These are phyloP conservation scores for Cystobasidiopsis lactophilus DNA, from an alignment of 768 basidiomycete species.

Conservation along the genomic window DNA sequence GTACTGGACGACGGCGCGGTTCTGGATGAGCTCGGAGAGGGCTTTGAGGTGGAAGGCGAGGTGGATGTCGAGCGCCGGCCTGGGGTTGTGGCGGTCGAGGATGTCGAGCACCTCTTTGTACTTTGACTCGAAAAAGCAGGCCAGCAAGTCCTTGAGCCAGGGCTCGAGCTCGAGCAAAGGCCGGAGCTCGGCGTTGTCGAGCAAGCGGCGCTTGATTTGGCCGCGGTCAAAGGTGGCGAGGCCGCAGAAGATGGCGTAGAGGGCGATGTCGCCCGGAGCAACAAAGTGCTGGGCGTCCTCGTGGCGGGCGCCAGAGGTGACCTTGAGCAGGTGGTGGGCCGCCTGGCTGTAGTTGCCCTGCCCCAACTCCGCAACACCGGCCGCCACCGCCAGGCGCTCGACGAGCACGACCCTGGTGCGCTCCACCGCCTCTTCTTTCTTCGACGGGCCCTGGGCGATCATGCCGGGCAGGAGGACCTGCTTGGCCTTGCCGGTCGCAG, in stretches of 20 bases:
- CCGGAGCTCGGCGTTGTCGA: conserved; percentile 49
- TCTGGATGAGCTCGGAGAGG: conserved; percentile 46
- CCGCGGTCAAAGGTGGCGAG: conserved; percentile 53
- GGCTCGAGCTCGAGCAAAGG: conserved; percentile 62
- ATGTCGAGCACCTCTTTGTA: conserved; percentile 64
- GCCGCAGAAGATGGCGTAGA: conserved; percentile 65
- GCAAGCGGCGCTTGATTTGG: conserved; percentile 38
- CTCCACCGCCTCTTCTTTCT: conserved; percentile 35
- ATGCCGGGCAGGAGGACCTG: conserved; percentile 19
- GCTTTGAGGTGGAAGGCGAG: conserved; percentile 34
- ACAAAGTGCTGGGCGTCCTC: conserved; percentile 30
- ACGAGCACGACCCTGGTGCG: conserved; percentile 38
- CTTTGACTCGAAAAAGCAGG: conserved; percentile 63
- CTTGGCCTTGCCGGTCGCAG: conserved; percentile 1
- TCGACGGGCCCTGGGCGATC: conserved; percentile 17
- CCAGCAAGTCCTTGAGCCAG: conserved; percentile 63
- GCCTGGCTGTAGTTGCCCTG: conserved; percentile 58
- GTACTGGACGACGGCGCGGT: conserved; percentile 61
- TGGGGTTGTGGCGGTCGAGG: conserved; percentile 43
- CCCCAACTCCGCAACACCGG: conserved; percentile 51
- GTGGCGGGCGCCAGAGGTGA: conserved; percentile 1
- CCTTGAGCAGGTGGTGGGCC: conserved; percentile 36
- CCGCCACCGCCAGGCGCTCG: conserved; percentile 60
- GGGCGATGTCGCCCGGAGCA: conserved; percentile 58
- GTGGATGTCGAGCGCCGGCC: background rate